Conservation (phyloP, 2,329 filamentous ascomycete genomes). For the Metarhizium album region DNA sequence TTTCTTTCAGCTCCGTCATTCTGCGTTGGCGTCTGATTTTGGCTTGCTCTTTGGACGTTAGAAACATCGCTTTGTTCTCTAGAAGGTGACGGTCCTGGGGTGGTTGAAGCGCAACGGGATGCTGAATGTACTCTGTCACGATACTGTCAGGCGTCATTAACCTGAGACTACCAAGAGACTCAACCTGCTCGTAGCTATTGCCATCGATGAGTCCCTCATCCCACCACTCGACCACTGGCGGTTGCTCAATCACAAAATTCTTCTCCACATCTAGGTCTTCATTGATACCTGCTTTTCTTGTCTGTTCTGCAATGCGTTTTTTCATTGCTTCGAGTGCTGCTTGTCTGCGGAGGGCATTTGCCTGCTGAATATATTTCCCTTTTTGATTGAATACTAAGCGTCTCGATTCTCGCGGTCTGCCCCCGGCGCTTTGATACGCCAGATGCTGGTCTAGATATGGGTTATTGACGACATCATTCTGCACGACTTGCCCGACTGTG, state of each 20-base stretch:
- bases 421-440: slow-evolving; percentile 44
- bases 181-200: slow-evolving; percentile 61
- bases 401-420: slow-evolving; percentile 57
- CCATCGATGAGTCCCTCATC: slow-evolving; percentile 78
- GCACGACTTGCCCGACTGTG: neutral
- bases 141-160: slow-evolving; percentile 72
- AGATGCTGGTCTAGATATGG: slow-evolving; percentile 72
- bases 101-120: slow-evolving; percentile 82
- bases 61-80: slow-evolving; percentile 76
- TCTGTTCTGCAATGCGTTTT: slow-evolving; percentile 77
- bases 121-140: slow-evolving; percentile 83
- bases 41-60: slow-evolving; percentile 82
- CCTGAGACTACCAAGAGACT: slow-evolving; percentile 56
- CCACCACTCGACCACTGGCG: slow-evolving; percentile 94
- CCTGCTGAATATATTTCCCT: slow-evolving; percentile 95
- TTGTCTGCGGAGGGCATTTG: slow-evolving; percentile 77
- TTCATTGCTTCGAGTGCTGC: slow-evolving; percentile 90
- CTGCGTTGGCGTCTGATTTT: slow-evolving; percentile 83
- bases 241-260: slow-evolving; percentile 72
- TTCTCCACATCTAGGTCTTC: slow-evolving; percentile 85
- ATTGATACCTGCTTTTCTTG: slow-evolving; percentile 84
- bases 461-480: slow-evolving; percentile 35
- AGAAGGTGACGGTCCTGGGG: slow-evolving; percentile 79
- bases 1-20: slow-evolving; percentile 88
- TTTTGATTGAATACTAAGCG: slow-evolving; percentile 86